phyloP scores from a whole-genome alignment of 2,329 filamentous ascomycete genomes.

The Cordyceps fumosorosea region DNA sequence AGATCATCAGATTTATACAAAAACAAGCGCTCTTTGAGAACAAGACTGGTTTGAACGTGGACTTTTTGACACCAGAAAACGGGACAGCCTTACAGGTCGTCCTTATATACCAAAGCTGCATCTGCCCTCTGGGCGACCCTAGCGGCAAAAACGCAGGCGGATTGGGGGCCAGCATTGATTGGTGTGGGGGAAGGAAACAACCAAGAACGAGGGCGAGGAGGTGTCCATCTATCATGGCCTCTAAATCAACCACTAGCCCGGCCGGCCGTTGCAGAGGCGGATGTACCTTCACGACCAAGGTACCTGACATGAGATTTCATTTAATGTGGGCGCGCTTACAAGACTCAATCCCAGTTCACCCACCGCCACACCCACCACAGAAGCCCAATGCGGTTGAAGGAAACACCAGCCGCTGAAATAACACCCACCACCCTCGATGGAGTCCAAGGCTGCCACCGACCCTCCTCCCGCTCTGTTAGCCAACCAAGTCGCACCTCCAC shows the following conservation, averaged over 20 bases:
- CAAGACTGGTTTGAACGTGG: not conserved
- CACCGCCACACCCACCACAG: not conserved
- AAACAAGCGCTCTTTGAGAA: not conserved
- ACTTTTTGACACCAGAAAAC: not conserved
- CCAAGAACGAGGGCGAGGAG: not conserved
- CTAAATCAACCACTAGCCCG: not conserved
- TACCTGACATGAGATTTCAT: conserved; percentile 2
- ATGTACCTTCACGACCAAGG: not conserved
- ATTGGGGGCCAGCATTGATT: conserved; percentile 9
- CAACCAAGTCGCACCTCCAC: not conserved
- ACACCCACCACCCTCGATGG: not conserved
- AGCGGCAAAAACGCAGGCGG: not conserved
- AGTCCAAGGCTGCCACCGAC: conserved; percentile 4
- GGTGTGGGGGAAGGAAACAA: conserved; percentile 9
- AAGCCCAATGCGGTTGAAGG: not conserved
- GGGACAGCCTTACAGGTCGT: conserved; percentile 1
- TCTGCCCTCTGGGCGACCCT: not conserved
- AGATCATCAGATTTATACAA: not conserved
- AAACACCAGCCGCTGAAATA: not conserved
- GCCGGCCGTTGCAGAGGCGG: not conserved
- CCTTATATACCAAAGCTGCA: conserved; percentile 8
- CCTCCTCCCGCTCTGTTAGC: not conserved
- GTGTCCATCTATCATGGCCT: not conserved
- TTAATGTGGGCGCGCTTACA: conserved; percentile 4
- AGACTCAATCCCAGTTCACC: not conserved